Evolutionary conservation across 768 basidiomycete genomes (phyloP), one percentile per base, ranked within the genome.

Genomic region (Russula abietina): DNA sequence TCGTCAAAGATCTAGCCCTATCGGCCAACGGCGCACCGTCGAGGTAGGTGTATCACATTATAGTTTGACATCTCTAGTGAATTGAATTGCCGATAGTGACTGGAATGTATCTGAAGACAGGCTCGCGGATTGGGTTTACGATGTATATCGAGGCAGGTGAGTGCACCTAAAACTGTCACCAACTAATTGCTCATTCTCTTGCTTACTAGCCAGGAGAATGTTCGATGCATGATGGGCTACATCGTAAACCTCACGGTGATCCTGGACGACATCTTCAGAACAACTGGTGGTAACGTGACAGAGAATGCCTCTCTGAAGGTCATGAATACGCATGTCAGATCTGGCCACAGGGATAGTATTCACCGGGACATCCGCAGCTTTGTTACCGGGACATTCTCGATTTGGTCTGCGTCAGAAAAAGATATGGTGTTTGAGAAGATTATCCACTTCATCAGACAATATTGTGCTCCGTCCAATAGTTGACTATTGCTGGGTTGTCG

Each of bases 1-100:
- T 57, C 17, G 43, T 57, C 50, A 24, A 52, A 38, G 61, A 62
- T 10, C 43, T 62, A 19, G 56, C 39, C n/a, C 33, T 4, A 12
- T 1, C 43, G n/a, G 33, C 5, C n/a, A 3, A 24, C 5, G 14
- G 32, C 14, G 2, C 8, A 14, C 2, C 41, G 3, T 14, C 28
- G 9, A 36, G 22, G 61, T 62, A 39, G 51, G 61, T n/a, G n/a
- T 45, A 10, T 17, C 26, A 32, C 30, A 19, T 2, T 12, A 26
- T 11, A 19, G 24, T 6, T 17, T 3, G 7, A 41, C 3, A 39
- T 1, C 0, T 22, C 32, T 7, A 53, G 1, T 12, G 22, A 33
- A 24, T 14, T 2, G 12, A 24, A 51, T 24, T 19, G n/a, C 22
- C 8, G 2, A n/a, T 10, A 57, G 55, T 26, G 38, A 22, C 30